Evolutionary conservation across 129 eudicot genomes (phyloP).

Genomic region (Oenanthe sinensis): DNA sequence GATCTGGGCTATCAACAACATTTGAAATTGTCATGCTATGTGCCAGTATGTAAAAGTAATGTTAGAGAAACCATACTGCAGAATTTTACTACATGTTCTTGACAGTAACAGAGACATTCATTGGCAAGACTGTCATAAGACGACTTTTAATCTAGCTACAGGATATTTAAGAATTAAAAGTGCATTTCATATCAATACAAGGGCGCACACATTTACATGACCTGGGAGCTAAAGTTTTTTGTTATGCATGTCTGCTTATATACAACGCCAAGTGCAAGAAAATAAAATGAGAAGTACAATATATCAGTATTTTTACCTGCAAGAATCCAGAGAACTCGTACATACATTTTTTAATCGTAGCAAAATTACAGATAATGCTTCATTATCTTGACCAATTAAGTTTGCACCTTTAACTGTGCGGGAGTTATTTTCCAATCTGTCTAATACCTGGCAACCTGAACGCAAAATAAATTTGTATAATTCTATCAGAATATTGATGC

Average conservation of each 20-base stretch:
- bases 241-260: neutral
- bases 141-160: neutral
- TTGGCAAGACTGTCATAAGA: neutral
- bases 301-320: conserved; percentile 43
- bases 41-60: neutral
- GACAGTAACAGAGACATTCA: neutral
- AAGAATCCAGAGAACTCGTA: conserved; percentile 18
- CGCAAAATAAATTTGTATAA: conserved; percentile 6
- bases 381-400: conserved; percentile 83
- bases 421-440: conserved; percentile 72
- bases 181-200: neutral
- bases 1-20: neutral
- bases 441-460: conserved; percentile 76
- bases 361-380: conserved; percentile 67
- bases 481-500: neutral
- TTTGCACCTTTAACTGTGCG: conserved; percentile 87
- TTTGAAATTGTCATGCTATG: neutral
- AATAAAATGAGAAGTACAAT: neutral
- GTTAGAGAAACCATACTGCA: neutral
- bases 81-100: neutral
- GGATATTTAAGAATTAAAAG: neutral
- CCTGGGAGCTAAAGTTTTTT: neutral
- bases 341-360: conserved; percentile 53
- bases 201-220: neutral
- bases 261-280: neutral